Percentiles rank a stretch among this genome's conserved stretches.
Evolutionary conservation across 2,329 filamentous ascomycete genomes (phyloP).

Genomic region (Kalmusia sp.): DNA sequence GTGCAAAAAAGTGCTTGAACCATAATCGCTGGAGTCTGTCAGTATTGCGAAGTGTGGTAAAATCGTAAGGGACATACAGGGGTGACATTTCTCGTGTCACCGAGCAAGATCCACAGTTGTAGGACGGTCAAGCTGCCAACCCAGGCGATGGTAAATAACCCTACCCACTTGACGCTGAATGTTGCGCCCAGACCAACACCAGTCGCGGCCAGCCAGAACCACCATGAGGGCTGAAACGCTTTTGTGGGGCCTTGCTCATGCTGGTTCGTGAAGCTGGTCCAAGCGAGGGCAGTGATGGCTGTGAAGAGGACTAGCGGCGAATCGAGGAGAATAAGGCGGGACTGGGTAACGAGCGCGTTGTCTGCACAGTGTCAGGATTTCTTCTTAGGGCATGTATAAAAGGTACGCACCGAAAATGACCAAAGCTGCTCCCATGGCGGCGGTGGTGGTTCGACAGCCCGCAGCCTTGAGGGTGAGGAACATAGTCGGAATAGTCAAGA

Average conservation of each 20-base stretch:
- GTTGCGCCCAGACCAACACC: constrained; percentile 90
- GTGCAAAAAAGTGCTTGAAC: constrained; percentile 92
- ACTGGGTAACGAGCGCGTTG: constrained; percentile 94
- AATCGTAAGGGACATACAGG: constrained; percentile 58
- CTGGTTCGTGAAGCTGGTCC: constrained; percentile 94
- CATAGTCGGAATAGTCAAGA: constrained; percentile 88
- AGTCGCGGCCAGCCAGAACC: constrained; percentile 93
- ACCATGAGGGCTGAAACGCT: constrained; percentile 91
- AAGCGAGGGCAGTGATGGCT: constrained; percentile 87
- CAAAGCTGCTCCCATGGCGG: constrained; percentile 80
- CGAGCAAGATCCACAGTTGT: constrained; percentile 94
- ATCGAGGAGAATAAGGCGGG: constrained; percentile 92
- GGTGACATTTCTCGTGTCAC: constrained; percentile 85
- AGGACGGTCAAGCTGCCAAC: constrained; percentile 88
- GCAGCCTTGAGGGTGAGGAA: constrained; percentile 92
- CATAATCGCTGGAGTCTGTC: constrained; percentile 69
- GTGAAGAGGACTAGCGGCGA: constrained; percentile 94
- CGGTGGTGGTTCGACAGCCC: constrained; percentile 86
- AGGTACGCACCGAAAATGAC: constrained; percentile 82
- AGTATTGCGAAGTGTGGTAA: not conserved
- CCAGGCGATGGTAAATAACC: constrained; percentile 98
- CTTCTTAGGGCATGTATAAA: not conserved
- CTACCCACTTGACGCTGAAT: constrained; percentile 97
- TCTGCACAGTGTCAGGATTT: constrained; percentile 61
- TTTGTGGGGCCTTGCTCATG: constrained; percentile 90